phyloP scores from a whole-genome alignment of 2,329 filamentous ascomycete genomes.

The Chrysoporthe austroafricana region DNA sequence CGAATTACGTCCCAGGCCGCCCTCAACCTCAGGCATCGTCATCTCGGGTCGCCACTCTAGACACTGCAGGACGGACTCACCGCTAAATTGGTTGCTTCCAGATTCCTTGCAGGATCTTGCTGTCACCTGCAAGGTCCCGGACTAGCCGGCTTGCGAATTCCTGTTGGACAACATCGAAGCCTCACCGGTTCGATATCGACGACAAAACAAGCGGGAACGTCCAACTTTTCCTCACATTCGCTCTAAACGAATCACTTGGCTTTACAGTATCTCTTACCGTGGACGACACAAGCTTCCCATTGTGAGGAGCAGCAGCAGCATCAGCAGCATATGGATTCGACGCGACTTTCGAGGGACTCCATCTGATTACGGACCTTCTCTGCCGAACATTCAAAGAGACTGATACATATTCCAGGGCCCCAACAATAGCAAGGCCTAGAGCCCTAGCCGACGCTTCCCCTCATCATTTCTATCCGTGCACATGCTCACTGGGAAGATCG shows the following conservation, averaged over 20 bases:
- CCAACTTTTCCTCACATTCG: background rate
- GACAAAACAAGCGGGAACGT: background rate
- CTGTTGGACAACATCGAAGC: background rate
- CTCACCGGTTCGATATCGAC: background rate
- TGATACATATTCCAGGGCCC: background rate
- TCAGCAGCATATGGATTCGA: background rate
- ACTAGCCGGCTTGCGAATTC: background rate
- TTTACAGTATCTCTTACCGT: background rate
- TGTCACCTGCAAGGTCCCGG: constrained; percentile 19
- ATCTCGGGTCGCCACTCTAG: background rate
- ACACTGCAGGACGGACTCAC: constrained; percentile 3
- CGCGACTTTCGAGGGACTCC: background rate
- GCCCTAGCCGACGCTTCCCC: background rate
- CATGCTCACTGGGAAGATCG: background rate
- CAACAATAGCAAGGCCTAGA: background rate
- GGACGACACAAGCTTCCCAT: too few species aligned
- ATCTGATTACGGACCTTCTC: background rate
- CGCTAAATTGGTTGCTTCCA: constrained; percentile 3
- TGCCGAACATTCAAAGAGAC: background rate
- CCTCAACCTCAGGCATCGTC: background rate
- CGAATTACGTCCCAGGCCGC: background rate
- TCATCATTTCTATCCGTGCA: background rate
- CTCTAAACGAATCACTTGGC: background rate
- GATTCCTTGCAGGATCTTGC: constrained; percentile 4
- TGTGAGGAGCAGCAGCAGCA: background rate